phyloP scores from a whole-genome alignment of 73 alveolate species.

The Tetrahymena elliotti region DNA sequence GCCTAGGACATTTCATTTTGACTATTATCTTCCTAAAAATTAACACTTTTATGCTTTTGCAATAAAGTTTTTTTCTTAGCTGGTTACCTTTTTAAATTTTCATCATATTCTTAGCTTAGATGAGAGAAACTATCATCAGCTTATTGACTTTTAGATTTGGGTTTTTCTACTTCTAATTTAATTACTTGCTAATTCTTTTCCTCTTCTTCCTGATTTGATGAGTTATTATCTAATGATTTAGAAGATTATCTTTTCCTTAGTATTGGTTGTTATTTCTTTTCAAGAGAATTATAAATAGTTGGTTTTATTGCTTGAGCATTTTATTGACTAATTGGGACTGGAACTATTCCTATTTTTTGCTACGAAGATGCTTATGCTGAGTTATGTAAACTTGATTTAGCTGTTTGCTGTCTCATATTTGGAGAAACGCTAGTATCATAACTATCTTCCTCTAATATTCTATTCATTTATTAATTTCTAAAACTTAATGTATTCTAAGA shows the following conservation, averaged over 20 bases:
- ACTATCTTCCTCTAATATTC: background rate
- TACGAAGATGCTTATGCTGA: background rate
- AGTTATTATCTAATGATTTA: background rate
- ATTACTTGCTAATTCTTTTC: background rate
- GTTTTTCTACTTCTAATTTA: background rate
- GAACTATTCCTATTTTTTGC: background rate
- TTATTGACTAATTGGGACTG: background rate
- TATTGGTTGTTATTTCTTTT: background rate
- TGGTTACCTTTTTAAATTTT: background rate
- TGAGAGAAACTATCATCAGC: background rate
- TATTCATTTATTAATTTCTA: background rate
- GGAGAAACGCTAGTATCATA: background rate
- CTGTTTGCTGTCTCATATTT: background rate
- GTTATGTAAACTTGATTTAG: background rate
- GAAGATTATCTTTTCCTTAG: background rate
- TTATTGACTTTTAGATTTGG: background rate
- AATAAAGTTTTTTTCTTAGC: background rate
- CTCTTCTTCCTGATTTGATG: background rate
- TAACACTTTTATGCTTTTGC: background rate
- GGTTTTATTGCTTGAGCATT: background rate
- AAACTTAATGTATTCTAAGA: background rate
- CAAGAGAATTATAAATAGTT: background rate
- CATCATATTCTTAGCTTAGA: background rate
- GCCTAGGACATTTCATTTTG: background rate
- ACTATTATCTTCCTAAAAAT: background rate